These are phyloP conservation scores for Skeletonema potamos DNA, from an alignment of 108 stramenopile species.

Conservation along the genomic window DNA sequence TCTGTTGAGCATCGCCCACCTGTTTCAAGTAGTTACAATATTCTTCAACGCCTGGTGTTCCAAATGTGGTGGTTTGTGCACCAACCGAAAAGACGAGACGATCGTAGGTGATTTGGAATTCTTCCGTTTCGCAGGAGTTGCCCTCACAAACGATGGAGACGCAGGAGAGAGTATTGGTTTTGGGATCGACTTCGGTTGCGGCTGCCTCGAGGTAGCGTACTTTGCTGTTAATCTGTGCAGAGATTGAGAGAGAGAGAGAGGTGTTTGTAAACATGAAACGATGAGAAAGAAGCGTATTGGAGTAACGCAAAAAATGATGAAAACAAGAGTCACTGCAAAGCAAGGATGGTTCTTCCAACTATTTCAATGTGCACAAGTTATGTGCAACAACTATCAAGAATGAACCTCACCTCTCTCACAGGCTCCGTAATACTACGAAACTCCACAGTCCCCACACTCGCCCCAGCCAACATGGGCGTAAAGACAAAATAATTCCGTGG, in stretches of 20 bases:
- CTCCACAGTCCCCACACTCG: slow-evolving; percentile 93
- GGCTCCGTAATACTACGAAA: slow-evolving; percentile 90
- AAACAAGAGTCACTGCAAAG: not conserved
- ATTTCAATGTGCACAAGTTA: no score
- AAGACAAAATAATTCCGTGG: slow-evolving; percentile 94
- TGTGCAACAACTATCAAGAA: not conserved
- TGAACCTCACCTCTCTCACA: slow-evolving; percentile 71
- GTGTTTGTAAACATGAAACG: not conserved
- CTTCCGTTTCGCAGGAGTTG: slow-evolving; percentile 83
- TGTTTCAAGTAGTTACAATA: slow-evolving; percentile 93
- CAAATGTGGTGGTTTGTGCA: slow-evolving; percentile 93
- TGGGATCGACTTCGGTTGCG: slow-evolving; percentile 75
- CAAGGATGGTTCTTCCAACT: no score
- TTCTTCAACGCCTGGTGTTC: slow-evolving; percentile 91
- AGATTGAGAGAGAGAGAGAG: no score
- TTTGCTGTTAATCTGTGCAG: slow-evolving; percentile 67
- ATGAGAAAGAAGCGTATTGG: not conserved
- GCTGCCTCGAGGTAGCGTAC: slow-evolving; percentile 88
- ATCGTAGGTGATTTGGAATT: slow-evolving; percentile 88
- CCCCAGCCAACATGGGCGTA: slow-evolving; percentile 97
- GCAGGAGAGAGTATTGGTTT: slow-evolving; percentile 68
- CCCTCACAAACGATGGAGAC: slow-evolving; percentile 92
- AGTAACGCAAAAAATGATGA: no score
- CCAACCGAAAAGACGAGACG: slow-evolving; percentile 87
- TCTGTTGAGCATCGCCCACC: slow-evolving; percentile 76